Evolutionary conservation across 2,329 filamentous ascomycete species (phyloP).

Genomic region (Lasiodiplodia gonubiensis): DNA sequence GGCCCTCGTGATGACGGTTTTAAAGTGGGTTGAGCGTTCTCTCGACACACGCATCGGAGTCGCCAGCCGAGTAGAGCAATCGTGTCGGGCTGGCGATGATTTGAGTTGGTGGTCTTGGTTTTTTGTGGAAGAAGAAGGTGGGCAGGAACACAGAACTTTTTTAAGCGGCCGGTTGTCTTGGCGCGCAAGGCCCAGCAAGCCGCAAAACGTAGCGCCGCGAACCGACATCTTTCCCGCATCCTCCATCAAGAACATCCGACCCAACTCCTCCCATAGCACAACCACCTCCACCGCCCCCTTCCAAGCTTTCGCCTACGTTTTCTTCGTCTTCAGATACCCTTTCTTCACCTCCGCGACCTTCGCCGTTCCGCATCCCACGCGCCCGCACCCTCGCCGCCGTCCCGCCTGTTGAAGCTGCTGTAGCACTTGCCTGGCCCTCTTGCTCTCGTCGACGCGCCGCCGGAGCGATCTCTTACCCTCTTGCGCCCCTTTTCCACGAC

Average conservation of each 20-base stretch:
- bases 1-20: constrained; percentile 83
- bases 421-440: constrained; percentile 18
- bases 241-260: constrained; percentile 27
- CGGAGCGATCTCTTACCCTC: constrained; percentile 13
- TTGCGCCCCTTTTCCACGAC: constrained; percentile 13
- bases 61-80: constrained; percentile 65
- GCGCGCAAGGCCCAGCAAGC: constrained; percentile 22
- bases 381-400: constrained; percentile 10
- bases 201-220: constrained; percentile 28
- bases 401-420: constrained; percentile 22
- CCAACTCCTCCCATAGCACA: constrained; percentile 16
- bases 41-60: constrained; percentile 76
- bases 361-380: not conserved
- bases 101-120: constrained; percentile 74
- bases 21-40: constrained; percentile 69
- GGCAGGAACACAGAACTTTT: constrained; percentile 27
- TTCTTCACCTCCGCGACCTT: not conserved
- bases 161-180: constrained; percentile 27
- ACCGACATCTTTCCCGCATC: constrained; percentile 29
- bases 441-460: constrained; percentile 8
- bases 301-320: not conserved
- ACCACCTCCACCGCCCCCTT: constrained; percentile 13
- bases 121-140: constrained; percentile 46
- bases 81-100: constrained; percentile 69
- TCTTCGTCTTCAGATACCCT: constrained; percentile 16